These are phyloP conservation scores for Arabidopsis suecica DNA, from an alignment of 345 rosid species.

Conservation along the genomic window DNA sequence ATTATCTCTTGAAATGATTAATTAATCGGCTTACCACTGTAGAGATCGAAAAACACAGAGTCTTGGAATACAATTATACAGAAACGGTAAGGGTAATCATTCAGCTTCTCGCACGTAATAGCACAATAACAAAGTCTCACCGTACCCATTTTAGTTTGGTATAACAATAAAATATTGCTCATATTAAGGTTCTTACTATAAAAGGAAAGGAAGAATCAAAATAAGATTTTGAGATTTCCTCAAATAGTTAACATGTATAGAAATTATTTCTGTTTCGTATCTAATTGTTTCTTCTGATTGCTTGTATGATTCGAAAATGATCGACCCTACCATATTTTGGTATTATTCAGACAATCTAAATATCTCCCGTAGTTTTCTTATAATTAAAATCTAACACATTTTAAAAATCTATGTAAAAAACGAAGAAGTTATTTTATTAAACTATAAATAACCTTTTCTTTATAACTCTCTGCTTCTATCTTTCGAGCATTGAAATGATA, in stretches of 20 bases:
- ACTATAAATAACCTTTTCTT: no score
- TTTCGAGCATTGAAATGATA: conserved; percentile 19
- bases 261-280: conserved; percentile 8
- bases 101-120: conserved; percentile 5
- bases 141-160: conserved; percentile 13
- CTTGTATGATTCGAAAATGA: conserved; percentile 20
- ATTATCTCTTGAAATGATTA: background rate
- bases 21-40: background rate
- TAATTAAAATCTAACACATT: background rate
- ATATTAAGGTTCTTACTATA: conserved; percentile 19
- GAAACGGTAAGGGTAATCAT: background rate
- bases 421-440: no score
- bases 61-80: background rate
- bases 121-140: conserved; percentile 6
- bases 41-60: background rate
- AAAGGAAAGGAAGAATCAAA: conserved; percentile 22
- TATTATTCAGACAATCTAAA: background rate
- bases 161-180: conserved; percentile 26
- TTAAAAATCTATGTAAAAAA: no score
- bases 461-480: background rate
- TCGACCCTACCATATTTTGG: conserved; percentile 33
- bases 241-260: background rate
- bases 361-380: background rate
- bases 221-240: conserved; percentile 1
- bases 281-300: conserved; percentile 28